Evolutionary conservation across 2,329 filamentous ascomycete genomes (phyloP).

Genomic region (Chrysoporthe deuterocubensis): DNA sequence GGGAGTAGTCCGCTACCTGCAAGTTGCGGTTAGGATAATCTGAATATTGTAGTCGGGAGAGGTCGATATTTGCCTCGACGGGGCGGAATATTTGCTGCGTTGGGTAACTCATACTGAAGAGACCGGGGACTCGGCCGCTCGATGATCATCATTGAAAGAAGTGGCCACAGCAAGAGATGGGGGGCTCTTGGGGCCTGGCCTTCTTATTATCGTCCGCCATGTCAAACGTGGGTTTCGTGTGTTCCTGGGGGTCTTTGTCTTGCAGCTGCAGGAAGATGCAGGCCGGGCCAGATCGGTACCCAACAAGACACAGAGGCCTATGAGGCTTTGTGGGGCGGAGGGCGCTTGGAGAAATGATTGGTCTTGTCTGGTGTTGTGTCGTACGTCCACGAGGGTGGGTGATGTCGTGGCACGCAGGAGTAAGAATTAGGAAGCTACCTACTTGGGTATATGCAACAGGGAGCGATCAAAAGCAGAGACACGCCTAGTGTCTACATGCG

Average conservation of each 20-base stretch:
- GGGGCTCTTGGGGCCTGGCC: constrained; percentile 36
- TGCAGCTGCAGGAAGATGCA: constrained; percentile 31
- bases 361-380: constrained; percentile 24
- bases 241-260: constrained; percentile 22
- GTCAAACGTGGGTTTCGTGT: constrained; percentile 25
- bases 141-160: constrained; percentile 35
- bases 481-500: constrained; percentile 23
- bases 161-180: constrained; percentile 34
- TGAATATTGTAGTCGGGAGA: constrained; percentile 45
- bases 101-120: constrained; percentile 48
- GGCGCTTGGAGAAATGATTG: constrained; percentile 21
- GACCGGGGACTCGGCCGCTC: constrained; percentile 34
- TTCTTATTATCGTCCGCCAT: constrained; percentile 38
- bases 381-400: constrained; percentile 26
- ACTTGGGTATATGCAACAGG: constrained; percentile 20
- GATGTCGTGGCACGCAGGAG: constrained; percentile 29
- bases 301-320: constrained; percentile 18
- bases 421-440: constrained; percentile 25
- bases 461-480: constrained; percentile 22
- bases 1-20: constrained; percentile 46
- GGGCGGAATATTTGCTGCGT: constrained; percentile 44
- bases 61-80: constrained; percentile 45
- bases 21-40: constrained; percentile 44
- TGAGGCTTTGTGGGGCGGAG: constrained; percentile 25
- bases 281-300: constrained; percentile 26